Conservation (phyloP, 306 rosid genomes). For the Quercus rubra region DNA sequence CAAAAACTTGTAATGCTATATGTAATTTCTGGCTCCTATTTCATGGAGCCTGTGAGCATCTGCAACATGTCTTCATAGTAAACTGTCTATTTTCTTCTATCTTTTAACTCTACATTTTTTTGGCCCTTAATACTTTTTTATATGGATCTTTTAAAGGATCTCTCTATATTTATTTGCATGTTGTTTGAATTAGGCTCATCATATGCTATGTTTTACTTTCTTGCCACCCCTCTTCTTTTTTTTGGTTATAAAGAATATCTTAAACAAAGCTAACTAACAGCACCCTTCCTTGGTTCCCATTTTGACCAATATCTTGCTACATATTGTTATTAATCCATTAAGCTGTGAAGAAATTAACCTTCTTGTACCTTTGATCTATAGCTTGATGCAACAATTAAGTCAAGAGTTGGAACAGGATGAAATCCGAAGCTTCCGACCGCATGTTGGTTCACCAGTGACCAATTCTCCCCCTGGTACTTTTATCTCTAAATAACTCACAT, state of each 20-base stretch:
- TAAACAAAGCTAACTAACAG: no score
- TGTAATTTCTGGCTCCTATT: neutral
- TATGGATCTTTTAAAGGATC: neutral
- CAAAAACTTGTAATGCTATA: neutral
- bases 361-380: conserved; percentile 14
- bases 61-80: neutral
- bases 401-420: conserved; percentile 93
- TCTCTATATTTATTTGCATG: neutral
- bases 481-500: conserved; percentile 14
- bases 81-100: neutral
- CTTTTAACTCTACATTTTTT: neutral
- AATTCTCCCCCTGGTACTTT: conserved; percentile 84
- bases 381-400: conserved; percentile 87
- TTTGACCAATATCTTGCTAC: neutral
- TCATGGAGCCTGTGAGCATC: neutral
- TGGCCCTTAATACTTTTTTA: neutral
- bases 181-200: conserved; percentile 3
- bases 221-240: neutral
- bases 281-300: neutral
- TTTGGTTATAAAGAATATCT: neutral
- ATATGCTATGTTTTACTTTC: neutral
- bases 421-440: conserved; percentile 56
- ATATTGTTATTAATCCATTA: neutral
- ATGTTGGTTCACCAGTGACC: conserved; percentile 77
- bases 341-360: conserved; percentile 5